Conservation (phyloP, 2,329 filamentous ascomycete species). For the Colletotrichum endophyticum region DNA sequence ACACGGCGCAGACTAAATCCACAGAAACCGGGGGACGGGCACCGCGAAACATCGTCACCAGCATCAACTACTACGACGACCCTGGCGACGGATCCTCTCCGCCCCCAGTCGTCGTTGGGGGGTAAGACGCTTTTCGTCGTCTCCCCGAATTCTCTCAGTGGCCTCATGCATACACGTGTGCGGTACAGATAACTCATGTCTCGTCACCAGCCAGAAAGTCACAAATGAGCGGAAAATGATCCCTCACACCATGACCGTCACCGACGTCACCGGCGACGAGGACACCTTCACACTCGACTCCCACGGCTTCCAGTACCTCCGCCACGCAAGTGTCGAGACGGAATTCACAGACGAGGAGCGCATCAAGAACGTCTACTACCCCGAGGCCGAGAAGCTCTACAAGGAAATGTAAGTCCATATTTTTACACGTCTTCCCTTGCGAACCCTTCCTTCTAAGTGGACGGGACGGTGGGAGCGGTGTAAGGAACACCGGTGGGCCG, state of each 20-base stretch:
- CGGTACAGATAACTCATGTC: background rate
- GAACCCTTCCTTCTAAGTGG: background rate
- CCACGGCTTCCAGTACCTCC: conserved; percentile 57
- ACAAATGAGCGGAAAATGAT: conserved; percentile 74
- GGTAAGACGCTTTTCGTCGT: conserved; percentile 17
- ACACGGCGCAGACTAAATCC: background rate
- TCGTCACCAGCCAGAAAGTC: conserved; percentile 42
- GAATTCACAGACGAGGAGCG: conserved; percentile 57
- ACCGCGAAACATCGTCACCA: conserved; percentile 13
- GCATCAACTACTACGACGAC: conserved; percentile 24
- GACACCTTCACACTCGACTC: conserved; percentile 67
- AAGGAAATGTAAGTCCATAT: conserved; percentile 21
- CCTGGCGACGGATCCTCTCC: conserved; percentile 23
- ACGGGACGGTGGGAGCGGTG: background rate
- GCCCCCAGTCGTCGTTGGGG: conserved; percentile 22
- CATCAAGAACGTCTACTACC: conserved; percentile 46
- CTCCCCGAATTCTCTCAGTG: background rate
- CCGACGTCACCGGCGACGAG: conserved; percentile 66
- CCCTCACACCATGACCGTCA: conserved; percentile 55
- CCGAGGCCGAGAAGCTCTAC: conserved; percentile 21
- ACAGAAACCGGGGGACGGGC: background rate
- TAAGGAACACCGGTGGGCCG: conserved; percentile 12
- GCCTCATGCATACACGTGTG: background rate
- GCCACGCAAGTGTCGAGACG: conserved; percentile 58
- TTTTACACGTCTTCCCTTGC: background rate